Conservation (phyloP, 371 early-diverging fungal genomes). For the Thermomucor indicae-seudaticae region DNA sequence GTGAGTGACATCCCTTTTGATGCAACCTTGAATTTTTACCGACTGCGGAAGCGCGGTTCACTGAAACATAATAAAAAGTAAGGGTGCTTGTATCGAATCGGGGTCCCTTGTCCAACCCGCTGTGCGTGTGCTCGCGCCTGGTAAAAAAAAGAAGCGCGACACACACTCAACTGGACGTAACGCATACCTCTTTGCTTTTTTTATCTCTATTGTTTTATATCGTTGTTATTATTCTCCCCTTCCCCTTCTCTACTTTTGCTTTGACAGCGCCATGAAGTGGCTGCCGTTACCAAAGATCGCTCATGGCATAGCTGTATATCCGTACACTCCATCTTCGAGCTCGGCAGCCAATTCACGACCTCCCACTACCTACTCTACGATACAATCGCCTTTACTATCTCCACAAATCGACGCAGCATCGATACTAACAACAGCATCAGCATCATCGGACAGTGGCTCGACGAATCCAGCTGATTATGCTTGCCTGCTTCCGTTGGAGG, state of each 20-base stretch:
- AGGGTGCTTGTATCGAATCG: too few relatives aligned
- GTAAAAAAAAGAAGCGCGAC: too few relatives aligned
- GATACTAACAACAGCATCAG: conserved; percentile 18
- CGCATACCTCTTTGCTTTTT: too few relatives aligned
- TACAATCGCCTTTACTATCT: conserved; percentile 23
- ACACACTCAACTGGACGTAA: too few relatives aligned
- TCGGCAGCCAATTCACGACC: conserved; percentile 16
- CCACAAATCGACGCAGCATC: conserved; percentile 29
- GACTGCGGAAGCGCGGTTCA: conserved; percentile 26
- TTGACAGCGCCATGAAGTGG: conserved; percentile 53
- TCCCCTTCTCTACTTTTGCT: too few relatives aligned
- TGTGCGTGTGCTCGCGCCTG: too few relatives aligned
- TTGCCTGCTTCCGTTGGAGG: conserved; percentile 43
- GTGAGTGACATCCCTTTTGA: conserved; percentile 34
- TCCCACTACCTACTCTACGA: conserved; percentile 23
- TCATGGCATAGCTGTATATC: conserved; percentile 48
- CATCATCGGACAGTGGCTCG: conserved; percentile 20
- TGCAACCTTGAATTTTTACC: conserved; percentile 43
- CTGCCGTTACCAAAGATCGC: conserved; percentile 49
- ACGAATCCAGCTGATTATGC: conserved; percentile 28
- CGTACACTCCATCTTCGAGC: conserved; percentile 40
- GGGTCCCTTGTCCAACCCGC: too few relatives aligned
- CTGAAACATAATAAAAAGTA: too few relatives aligned
- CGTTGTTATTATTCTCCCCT: too few relatives aligned
- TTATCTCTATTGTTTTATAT: too few relatives aligned